phyloP scores from a whole-genome alignment of 1,139 yeast species.

The Suhomyces bokatorum region DNA sequence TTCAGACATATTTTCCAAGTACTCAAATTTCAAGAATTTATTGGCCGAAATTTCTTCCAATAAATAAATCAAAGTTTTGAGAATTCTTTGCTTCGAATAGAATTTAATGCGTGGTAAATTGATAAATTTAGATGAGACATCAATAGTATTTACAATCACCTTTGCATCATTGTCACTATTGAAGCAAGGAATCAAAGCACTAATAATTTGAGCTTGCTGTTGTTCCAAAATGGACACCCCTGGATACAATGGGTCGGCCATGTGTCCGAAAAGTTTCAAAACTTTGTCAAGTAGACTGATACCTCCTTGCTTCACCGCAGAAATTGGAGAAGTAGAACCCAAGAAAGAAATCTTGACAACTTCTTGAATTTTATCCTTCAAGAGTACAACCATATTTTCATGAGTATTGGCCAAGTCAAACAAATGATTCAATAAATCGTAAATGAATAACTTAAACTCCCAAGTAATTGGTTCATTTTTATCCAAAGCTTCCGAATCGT shows the following conservation, averaged over 20 bases:
- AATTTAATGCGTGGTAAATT: slow-evolving; percentile 48
- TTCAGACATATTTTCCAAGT: slow-evolving; percentile 47
- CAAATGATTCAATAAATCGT: slow-evolving; percentile 57
- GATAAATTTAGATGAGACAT: slow-evolving; percentile 76
- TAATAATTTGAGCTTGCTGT: slow-evolving; percentile 90
- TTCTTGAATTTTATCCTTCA: slow-evolving; percentile 62
- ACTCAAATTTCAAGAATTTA: slow-evolving; percentile 44
- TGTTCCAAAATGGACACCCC: slow-evolving; percentile 78
- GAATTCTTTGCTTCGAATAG: slow-evolving; percentile 58
- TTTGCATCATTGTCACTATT: slow-evolving; percentile 68
- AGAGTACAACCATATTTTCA: slow-evolving; percentile 37
- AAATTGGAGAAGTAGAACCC: slow-evolving; percentile 74
- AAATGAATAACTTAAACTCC: slow-evolving; percentile 65
- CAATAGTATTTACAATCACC: slow-evolving; percentile 75
- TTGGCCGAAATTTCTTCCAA: slow-evolving; percentile 60
- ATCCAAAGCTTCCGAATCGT: slow-evolving; percentile 29
- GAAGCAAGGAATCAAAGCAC: slow-evolving; percentile 91
- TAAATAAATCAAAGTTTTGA: slow-evolving; percentile 65
- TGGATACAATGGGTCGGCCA: slow-evolving; percentile 73
- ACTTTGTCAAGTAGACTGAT: slow-evolving; percentile 55
- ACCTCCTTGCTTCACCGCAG: slow-evolving; percentile 64
- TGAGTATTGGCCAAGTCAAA: slow-evolving; percentile 45
- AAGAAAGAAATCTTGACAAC: slow-evolving; percentile 79
- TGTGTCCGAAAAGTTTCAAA: slow-evolving; percentile 48
- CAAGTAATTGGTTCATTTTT: slow-evolving; percentile 67